Evolutionary conservation across 1,139 yeast genomes (phyloP), one percentile per base, ranked within the genome.

Genomic region (Pichia sp.): DNA sequence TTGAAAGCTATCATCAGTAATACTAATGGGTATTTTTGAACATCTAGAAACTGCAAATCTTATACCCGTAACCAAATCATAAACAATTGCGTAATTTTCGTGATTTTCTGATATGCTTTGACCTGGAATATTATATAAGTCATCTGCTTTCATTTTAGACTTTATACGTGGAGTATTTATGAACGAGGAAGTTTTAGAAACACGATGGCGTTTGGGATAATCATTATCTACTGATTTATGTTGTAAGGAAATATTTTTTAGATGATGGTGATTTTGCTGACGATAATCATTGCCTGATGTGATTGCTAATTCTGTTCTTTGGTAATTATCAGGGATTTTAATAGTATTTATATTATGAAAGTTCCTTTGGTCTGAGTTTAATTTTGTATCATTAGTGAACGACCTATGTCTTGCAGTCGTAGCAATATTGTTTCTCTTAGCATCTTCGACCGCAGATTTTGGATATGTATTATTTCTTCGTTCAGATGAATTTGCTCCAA

Each of bases 41-140:
- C 96, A 87, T 53, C 96, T 74, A 13, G 96, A 87, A 1, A 90
- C 98, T 0, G 97, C 95, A 2, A 91, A 96, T 55, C 99, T 76
- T 49, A 95, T 93, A 14, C 99, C 99, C 0, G 99, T 91, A 53
- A 95, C 76, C 97, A 95, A 93, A 68, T 93, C 90, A 68, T 93
- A 95, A 0, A 98, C 99, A 75, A 93, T 84, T 39, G 90, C 89
- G 63, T 86, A 95, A 68, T 91, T 93, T 50, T 83, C 90, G 65
- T 93, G 98, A 45, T 96, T 98, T 53, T 67, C 70, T 3, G 59
- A 61, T 14, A 65, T 59, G 4, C 58, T 51, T 51, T 62, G 63
- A 2, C 66, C 67, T 1, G 66, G 66, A 44, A 64, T 63, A 31
- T 63, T 62, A 39, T 63, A 62, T 46, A 60, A 50, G 39, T 62